Evolutionary conservation across 805 yeast genomes (phyloP), one percentile per base, ranked within the genome.

Genomic region (Metschnikowia koreensis): DNA sequence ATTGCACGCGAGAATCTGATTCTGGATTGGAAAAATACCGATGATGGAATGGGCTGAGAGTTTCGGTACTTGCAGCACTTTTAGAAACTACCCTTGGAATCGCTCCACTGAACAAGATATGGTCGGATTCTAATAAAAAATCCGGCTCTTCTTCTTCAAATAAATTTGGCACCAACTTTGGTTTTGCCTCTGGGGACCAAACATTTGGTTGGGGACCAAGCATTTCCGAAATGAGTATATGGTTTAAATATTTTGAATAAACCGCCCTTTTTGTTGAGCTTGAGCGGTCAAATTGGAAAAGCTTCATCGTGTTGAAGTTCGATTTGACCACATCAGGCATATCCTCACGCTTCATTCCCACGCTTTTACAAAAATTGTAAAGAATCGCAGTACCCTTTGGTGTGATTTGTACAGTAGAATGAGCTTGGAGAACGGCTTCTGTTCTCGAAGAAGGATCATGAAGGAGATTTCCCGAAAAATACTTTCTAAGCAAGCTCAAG

Each of bases 11-110:
- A 0, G 96, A 76, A 57, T 87, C 93, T 0, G 96, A 87, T 62
- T 87, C 96, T 0, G 97, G 97, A 60, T 92, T 92, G 4, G 93
- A 84, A 70, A 90, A 90, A 61, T 80, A 89, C 39, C 80, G 76
- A 61, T 89, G 96, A 50, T 82, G 80, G 57, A 86, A 84, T 0
- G 96, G 96, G 31, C 49, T 50, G 8, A 41, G 27, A 28, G 34
- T 10, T 22, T 38, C 36, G 7, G 13, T 36, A 7, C 43, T 38
- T n/a, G 27, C 9, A 3, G 31, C 16, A 8, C 9, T 26, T 22
- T 13, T 13, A 6, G 36, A 16, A 13, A 10, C 10, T 6, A 42
- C 22, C 28, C 17, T 36, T 22, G 47, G 16, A 11, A n/a, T 27
- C 2, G 52, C 12, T 7, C 48, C 52, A 9, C 48, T 44, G 34